Evolutionary conservation across 805 yeast genomes (phyloP).

Genomic region (Nakazawaea populi): DNA sequence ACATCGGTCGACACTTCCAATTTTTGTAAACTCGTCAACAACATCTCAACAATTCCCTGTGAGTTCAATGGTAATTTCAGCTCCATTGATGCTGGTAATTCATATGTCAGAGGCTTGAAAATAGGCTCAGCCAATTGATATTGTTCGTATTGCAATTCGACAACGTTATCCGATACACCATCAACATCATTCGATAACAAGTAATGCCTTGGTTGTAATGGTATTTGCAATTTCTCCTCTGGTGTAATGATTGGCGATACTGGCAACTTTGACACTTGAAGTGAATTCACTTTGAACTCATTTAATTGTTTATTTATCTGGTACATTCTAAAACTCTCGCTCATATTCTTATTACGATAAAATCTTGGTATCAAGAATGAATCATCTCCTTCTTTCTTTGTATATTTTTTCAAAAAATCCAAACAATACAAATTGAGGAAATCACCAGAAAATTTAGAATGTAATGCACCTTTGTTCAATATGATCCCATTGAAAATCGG

Average conservation of each 20-base stretch:
- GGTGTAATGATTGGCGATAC: conserved; percentile 20
- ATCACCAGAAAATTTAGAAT: conserved; percentile 79
- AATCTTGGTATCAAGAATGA: conserved; percentile 29
- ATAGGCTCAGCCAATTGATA: conserved; percentile 57
- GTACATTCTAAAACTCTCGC: conserved; percentile 33
- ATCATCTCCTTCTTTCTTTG: conserved; percentile 23
- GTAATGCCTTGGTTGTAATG: conserved; percentile 36
- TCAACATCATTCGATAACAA: conserved; percentile 44
- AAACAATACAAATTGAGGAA: conserved; percentile 63
- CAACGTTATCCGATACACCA: conserved; percentile 31
- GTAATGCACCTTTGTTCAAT: conserved; percentile 56
- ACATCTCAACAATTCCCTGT: conserved; percentile 40
- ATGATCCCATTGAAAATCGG: conserved; percentile 75
- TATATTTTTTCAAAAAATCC: conserved; percentile 35
- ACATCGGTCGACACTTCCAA: conserved; percentile 37
- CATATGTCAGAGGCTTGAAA: conserved; percentile 56
- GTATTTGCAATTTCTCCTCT: conserved; percentile 30
- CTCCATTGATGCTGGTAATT: conserved; percentile 33
- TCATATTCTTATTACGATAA: conserved; percentile 19
- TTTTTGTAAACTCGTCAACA: conserved; percentile 37
- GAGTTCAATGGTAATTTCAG: conserved; percentile 40
- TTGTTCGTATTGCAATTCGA: conserved; percentile 45
- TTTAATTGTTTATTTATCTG: conserved; percentile 34
- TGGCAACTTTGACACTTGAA: conserved; percentile 22
- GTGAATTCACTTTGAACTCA: conserved; percentile 39